These are phyloP conservation scores for Kluyveromyces sp. DNA, from an alignment of 1,139 yeast genomes.

Conservation along the genomic window DNA sequence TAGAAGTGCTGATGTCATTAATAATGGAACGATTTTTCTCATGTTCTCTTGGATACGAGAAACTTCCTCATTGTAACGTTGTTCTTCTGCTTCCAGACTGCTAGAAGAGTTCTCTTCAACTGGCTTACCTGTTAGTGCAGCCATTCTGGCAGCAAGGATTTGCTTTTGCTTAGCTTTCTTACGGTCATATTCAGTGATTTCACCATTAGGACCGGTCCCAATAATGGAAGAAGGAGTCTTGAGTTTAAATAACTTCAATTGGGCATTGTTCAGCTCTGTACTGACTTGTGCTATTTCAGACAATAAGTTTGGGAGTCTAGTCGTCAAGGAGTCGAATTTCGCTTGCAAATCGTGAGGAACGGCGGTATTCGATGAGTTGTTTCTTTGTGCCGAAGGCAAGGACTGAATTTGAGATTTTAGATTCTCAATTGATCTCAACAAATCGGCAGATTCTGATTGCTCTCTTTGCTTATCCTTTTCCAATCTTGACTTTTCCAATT, in stretches of 20 bases:
- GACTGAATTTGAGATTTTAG: slow-evolving; percentile 53
- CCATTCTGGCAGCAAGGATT: slow-evolving; percentile 75
- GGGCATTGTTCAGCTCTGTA: slow-evolving; percentile 58
- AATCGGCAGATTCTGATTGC: slow-evolving; percentile 22
- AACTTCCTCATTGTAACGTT: slow-evolving; percentile 47
- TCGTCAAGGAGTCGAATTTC: slow-evolving; percentile 42
- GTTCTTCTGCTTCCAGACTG: slow-evolving; percentile 47
- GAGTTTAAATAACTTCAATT: slow-evolving; percentile 55
- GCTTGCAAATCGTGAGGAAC: slow-evolving; percentile 19
- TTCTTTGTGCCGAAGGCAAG: slow-evolving; percentile 19
- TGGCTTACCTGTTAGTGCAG: slow-evolving; percentile 77
- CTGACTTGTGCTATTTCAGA: slow-evolving; percentile 55
- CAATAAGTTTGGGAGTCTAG: slow-evolving; percentile 62
- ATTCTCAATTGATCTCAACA: slow-evolving; percentile 47
- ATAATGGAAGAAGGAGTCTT: slow-evolving; percentile 59
- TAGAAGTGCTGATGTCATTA: slow-evolving; percentile 65
- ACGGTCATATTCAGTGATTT: slow-evolving; percentile 72
- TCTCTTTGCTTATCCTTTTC: slow-evolving; percentile 34
- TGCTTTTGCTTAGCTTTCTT: slow-evolving; percentile 75
- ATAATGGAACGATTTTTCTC: slow-evolving; percentile 51
- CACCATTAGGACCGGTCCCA: slow-evolving; percentile 84
- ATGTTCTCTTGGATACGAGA: slow-evolving; percentile 49
- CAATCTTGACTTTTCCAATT: slow-evolving; percentile 50
- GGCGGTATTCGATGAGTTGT: slow-evolving; percentile 29
- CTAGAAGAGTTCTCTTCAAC: slow-evolving; percentile 39